Conservation (phyloP, 345 rosid species). For the Euphorbia peplus region DNA sequence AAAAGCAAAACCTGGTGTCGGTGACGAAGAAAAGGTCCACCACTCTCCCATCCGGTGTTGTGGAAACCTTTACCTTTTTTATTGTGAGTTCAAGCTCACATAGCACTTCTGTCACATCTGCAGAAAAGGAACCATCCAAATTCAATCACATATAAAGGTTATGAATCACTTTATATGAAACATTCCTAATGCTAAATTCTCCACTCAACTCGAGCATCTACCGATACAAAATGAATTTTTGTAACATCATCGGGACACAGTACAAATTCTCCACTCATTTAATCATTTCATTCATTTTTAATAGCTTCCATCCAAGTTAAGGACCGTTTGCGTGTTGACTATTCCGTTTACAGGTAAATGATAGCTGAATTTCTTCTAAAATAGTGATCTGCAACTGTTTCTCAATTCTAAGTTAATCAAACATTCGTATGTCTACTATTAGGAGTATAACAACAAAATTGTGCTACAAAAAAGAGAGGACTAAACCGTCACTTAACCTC, state of each 20-base stretch:
- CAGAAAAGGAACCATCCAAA: conserved; percentile 19
- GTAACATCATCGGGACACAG: too few relatives aligned
- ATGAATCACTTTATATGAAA: too few relatives aligned
- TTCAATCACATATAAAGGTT: conserved; percentile 10
- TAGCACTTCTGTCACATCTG: conserved; percentile 81
- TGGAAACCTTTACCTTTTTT: conserved; percentile 91
- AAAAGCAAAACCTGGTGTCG: conserved; percentile 66
- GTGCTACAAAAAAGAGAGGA: not conserved
- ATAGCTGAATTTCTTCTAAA: too few relatives aligned
- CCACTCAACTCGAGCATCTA: conserved; percentile 5
- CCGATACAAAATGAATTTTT: not conserved
- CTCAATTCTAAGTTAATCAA: too few relatives aligned
- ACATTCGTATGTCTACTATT: too few relatives aligned
- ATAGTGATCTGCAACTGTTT: too few relatives aligned
- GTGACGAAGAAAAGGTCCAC: conserved; percentile 93
- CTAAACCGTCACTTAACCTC: not conserved
- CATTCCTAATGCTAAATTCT: conserved; percentile 15
- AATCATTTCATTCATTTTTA: too few relatives aligned
- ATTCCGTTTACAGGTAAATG: too few relatives aligned
- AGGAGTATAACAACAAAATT: not conserved
- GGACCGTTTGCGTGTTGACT: too few relatives aligned
- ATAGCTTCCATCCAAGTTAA: too few relatives aligned
- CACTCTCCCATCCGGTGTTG: conserved; percentile 91
- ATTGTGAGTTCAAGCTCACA: conserved; percentile 82
- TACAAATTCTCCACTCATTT: too few relatives aligned